Base-by-base conservation (phyloP, 2,329 filamentous ascomycete species). In the Pochonia chlamydosporia region DNA sequence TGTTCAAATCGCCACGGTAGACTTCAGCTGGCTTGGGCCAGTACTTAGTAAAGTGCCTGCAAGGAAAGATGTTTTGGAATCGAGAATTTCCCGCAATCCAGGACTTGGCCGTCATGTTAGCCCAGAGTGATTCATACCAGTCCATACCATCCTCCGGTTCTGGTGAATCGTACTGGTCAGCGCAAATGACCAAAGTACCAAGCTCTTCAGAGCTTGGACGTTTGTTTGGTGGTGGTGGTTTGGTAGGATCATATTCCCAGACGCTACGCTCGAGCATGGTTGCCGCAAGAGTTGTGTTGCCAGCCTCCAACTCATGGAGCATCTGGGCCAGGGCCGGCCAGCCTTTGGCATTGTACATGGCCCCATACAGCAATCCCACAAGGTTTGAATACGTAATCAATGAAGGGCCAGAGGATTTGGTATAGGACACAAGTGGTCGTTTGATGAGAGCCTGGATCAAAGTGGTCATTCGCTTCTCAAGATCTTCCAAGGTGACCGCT, bases 21-120 rank as follows among this genome's bases (percentile, higher is more conserved):
- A 73, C 70, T 46, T 73, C 73, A 1, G 70, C 71, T 0, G 69
- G 67, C 14, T 64, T 33, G 2, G 72, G 69, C 73, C 73, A 76
- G 52, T 72, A 71, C 1, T 60, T 59, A 8, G 48, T 53, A 44
- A 71, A 76, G 51, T 73, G 72, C 2, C 69, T 68, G 51, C 73
- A 77, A 3, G 71, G 71, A 13, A 75, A 64, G 1, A 73, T 67
- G 43, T 48, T 44, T 46, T 56, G 72, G 58, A 76, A 75, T 26
- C 73, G 67, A 26, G 65, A 64, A 53, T 75, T 70, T 39, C 74
- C 74, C 3, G 70, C 61, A 35, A 76, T 67, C 71, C 72, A 76
- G 2, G 67, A 66, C 31, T 59, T 54, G 1, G 54, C 41, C 4
- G 72, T 73, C 72, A 76, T 74, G 51, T 74, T 72, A 2, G 57